These are phyloP conservation scores for Penicillium sp. DNA, from an alignment of 2,329 filamentous ascomycete species.

Conservation along the genomic window DNA sequence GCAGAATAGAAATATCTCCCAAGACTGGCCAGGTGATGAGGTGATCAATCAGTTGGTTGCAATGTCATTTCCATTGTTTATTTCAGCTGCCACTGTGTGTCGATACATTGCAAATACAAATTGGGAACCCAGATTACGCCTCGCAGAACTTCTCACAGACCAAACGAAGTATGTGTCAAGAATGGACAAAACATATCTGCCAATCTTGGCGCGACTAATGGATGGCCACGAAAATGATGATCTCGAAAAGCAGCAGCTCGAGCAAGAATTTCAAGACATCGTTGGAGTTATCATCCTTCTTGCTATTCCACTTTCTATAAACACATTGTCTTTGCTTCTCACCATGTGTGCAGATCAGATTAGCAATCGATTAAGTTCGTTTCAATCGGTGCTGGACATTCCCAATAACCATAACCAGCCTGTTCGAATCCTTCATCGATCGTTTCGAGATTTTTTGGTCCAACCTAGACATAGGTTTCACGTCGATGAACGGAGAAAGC, in stretches of 20 bases:
- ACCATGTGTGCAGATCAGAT: conserved; percentile 12
- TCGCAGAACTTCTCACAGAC: conserved; percentile 19
- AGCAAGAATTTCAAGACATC: conserved; percentile 21
- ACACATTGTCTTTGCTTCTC: conserved; percentile 16
- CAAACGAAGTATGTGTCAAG: conserved; percentile 6
- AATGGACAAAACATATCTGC: conserved; percentile 28
- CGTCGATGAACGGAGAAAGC: conserved; percentile 29
- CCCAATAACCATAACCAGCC: conserved; percentile 17
- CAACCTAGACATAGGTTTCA: conserved; percentile 23
- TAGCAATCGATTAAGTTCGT: conserved; percentile 18
- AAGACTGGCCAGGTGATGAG: conserved; percentile 11
- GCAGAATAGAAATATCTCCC: conserved; percentile 7
- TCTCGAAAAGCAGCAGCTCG: conserved; percentile 1
- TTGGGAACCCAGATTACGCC: conserved; percentile 15
- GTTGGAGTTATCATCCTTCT: conserved; percentile 28
- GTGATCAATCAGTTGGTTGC: conserved; percentile 5
- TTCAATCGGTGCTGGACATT: conserved; percentile 25
- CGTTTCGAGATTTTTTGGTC: conserved; percentile 38
- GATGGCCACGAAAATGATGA: conserved; percentile 10
- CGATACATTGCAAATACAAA: conserved; percentile 12
- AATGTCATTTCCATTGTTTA: too few relatives aligned
- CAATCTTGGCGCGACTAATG: conserved; percentile 19
- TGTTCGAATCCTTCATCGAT: conserved; percentile 31
- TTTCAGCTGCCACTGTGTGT: too few relatives aligned
- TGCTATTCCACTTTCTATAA: conserved; percentile 23